A percentile compares a stretch with the other conserved stretches of the same genome.
Evolutionary conservation across 1,284 basidiomycete species (phyloP).

Genomic region (Sanghuangporus weigelae): DNA sequence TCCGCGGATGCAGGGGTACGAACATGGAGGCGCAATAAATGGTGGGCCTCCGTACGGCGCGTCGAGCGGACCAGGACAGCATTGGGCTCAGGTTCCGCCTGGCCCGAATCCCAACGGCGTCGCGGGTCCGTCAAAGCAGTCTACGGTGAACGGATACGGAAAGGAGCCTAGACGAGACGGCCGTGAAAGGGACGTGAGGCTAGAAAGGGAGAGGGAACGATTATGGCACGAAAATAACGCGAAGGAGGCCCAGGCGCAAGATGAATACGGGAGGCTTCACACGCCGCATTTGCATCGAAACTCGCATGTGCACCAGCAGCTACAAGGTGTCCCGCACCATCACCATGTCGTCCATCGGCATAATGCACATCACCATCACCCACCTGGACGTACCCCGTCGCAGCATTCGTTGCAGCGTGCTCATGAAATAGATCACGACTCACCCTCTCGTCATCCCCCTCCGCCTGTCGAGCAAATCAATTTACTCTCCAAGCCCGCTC

Average conservation of each 20-base stretch:
- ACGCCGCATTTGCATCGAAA: constrained; percentile 13
- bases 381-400: neutral
- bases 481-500: constrained; percentile 5
- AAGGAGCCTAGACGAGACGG: constrained; percentile 14
- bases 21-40: constrained; percentile 13
- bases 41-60: constrained; percentile 12
- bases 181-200: constrained; percentile 12
- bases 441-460: constrained; percentile 3
- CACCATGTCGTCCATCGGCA: constrained; percentile 17
- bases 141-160: constrained; percentile 17
- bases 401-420: neutral
- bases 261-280: constrained; percentile 9
- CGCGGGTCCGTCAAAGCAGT: constrained; percentile 17
- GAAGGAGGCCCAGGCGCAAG: constrained; percentile 9
- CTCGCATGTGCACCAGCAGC: constrained; percentile 10
- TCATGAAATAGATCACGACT: constrained; percentile 12
- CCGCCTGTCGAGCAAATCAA: constrained; percentile 13
- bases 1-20: constrained; percentile 7
- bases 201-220: constrained; percentile 17
- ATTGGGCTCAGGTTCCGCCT: constrained; percentile 12
- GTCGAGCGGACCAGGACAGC: constrained; percentile 17
- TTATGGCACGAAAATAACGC: constrained; percentile 16
- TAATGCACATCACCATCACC: constrained; percentile 12
- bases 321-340: constrained; percentile 17
- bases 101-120: constrained; percentile 1